phyloP scores from a whole-genome alignment of 2,329 filamentous ascomycete species.

The Beauveria varroae region DNA sequence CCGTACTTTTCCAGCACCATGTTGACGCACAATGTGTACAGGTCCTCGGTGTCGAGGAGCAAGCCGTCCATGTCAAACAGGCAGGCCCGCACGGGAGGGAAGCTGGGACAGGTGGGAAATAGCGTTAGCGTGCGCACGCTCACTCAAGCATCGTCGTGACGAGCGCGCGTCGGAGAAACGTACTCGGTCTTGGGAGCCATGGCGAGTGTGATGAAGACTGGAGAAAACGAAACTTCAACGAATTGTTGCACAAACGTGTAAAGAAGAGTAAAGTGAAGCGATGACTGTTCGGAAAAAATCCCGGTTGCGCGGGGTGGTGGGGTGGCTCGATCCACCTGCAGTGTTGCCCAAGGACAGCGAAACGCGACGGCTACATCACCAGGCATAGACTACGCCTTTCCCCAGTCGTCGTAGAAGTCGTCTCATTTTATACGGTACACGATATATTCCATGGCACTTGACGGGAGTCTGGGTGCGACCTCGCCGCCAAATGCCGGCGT shows the following conservation, averaged over 20 bases:
- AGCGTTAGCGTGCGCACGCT: background rate
- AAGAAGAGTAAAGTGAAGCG: background rate
- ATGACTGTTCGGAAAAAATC: background rate
- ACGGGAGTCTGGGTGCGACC: background rate
- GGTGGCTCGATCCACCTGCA: background rate
- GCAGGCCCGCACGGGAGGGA: constrained; percentile 78
- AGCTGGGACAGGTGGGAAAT: constrained; percentile 36
- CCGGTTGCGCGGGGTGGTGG: background rate
- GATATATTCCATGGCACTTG: background rate
- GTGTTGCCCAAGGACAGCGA: background rate
- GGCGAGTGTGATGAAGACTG: background rate
- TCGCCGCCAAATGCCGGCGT: background rate
- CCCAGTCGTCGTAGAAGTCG: background rate
- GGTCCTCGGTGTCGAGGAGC: constrained; percentile 85
- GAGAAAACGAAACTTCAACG: background rate
- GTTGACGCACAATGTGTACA: constrained; percentile 80
- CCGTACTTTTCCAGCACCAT: constrained; percentile 68
- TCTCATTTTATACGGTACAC: background rate
- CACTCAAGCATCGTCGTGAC: background rate
- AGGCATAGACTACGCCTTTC: background rate
- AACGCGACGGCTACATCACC: background rate
- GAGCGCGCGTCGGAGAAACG: constrained; percentile 15
- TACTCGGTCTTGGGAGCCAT: constrained; percentile 42
- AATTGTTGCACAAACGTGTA: background rate
- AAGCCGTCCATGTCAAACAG: constrained; percentile 99